Base-by-base conservation (phyloP, 2,329 filamentous ascomycete genomes). In the Fusarium xylarioides region DNA sequence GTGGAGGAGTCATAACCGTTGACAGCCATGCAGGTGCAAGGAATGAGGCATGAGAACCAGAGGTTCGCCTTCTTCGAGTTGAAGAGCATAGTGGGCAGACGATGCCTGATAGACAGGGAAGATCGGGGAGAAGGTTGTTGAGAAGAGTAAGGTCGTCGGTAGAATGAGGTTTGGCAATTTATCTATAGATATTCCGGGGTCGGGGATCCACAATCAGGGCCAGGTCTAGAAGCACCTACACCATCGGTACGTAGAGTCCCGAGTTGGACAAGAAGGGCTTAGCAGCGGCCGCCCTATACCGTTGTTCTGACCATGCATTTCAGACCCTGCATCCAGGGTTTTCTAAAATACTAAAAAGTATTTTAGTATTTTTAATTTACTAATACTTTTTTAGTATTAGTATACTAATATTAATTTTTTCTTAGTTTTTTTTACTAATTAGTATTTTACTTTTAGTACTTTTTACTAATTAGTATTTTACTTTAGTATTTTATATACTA, bases 61-160 rank as follows among this genome's bases (percentile, higher is more conserved):
- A 63, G 54, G 60, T 63, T 63, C 35, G 60, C 60, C 10, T 30
- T 63, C 15, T 60, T 63, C 15, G 60, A 63, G 16, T 35, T 60
- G n/a, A 63, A 63, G 35, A 47, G 54, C 60, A 63, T 63, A 3
- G 1, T 49, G 19, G 26, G 32, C 32, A n/a, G 26, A 1, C 10
- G 7, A 16, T 8, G 11, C 18, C 30, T 15, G 12, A 3, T 7
- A 2, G 19, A n/a, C 10, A 7, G 37, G 8, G 26, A 58, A 32
- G 32, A 44, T n/a, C 9, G 18, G 14, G 9, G 50, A 46, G 7
- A 46, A 19, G 38, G 40, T 15, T n/a, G 28, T 42, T 49, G 60
- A 49, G 23, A 60, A 40, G 54, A 32, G 28, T 3, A 35, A 23
- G 9, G 54, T 63, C 12, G 11, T 35, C 12, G 15, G 18, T 28